phyloP scores from a whole-genome alignment of 2,329 filamentous ascomycete species.

The Xylogone sp. region DNA sequence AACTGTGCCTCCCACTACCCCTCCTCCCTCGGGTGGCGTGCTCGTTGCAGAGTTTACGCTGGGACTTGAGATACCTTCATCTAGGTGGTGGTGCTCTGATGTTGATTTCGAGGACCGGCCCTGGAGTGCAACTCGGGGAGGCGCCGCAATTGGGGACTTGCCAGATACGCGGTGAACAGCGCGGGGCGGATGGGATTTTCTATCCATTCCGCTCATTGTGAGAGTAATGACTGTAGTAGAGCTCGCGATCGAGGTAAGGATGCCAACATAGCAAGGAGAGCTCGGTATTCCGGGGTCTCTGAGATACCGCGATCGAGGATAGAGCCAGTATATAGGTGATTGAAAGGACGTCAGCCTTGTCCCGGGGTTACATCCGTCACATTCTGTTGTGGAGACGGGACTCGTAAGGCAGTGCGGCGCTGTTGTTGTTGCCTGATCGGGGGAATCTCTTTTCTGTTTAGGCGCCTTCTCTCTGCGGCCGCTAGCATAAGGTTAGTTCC shows the following conservation, averaged over 20 bases:
- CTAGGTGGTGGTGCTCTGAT: constrained; percentile 7
- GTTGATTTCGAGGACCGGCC: constrained; percentile 7
- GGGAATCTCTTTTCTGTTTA: not conserved
- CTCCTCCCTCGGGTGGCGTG: constrained; percentile 3
- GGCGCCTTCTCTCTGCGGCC: not conserved
- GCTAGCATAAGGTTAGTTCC: not conserved
- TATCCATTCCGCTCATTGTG: not conserved
- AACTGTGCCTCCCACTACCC: not conserved
- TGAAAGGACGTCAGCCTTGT: not conserved
- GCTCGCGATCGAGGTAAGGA: not conserved
- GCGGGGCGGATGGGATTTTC: constrained; percentile 3
- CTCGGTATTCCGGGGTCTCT: not conserved
- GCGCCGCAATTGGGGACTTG: constrained; percentile 16
- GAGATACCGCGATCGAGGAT: no score
- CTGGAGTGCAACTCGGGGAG: constrained; percentile 16
- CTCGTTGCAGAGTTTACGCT: constrained; percentile 9
- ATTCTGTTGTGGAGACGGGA: no score
- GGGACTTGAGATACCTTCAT: constrained; percentile 7
- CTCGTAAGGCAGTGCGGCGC: no score
- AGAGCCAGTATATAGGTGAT: not conserved
- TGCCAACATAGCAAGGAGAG: not conserved
- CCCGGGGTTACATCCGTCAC: not conserved
- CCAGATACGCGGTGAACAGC: constrained; percentile 1
- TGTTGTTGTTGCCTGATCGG: not conserved
- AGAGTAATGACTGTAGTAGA: not conserved